Percentiles rank a stretch among this genome's conserved stretches.
phyloP scores from a whole-genome alignment of 2,329 filamentous ascomycete species.

The Rhinocladiella similis region DNA sequence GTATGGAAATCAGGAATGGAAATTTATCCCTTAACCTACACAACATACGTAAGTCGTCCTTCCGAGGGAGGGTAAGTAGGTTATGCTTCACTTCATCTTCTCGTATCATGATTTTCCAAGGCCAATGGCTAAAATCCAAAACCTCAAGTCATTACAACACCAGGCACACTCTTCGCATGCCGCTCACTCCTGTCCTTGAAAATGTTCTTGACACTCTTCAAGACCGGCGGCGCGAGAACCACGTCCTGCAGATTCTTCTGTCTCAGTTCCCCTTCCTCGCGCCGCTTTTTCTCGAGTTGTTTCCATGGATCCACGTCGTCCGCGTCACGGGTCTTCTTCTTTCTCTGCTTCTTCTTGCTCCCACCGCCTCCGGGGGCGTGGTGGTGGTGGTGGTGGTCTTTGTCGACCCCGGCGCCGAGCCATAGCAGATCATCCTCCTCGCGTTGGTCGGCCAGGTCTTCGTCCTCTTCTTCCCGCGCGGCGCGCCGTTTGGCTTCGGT shows the following conservation, averaged over 20 bases:
- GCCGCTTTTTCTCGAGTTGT: conserved; percentile 66
- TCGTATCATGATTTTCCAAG: no score
- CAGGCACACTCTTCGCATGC: not conserved
- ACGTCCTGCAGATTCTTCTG: conserved; percentile 49
- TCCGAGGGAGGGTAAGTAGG: no score
- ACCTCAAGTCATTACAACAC: not conserved
- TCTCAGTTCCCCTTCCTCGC: conserved; percentile 45
- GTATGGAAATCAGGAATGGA: no score
- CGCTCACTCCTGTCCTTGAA: conserved; percentile 21
- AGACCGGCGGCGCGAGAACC: conserved; percentile 68
- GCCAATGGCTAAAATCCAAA: not conserved
- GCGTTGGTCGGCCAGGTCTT: conserved; percentile 63
- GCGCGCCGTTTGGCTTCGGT: conserved; percentile 61
- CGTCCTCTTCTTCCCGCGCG: conserved; percentile 73
- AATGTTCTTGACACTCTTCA: conserved; percentile 47
- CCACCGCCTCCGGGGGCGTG: conserved; percentile 33
- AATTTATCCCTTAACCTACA: no score
- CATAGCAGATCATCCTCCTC: conserved; percentile 64
- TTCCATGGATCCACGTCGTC: conserved; percentile 77
- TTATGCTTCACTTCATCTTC: no score
- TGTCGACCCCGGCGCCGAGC: conserved; percentile 56
- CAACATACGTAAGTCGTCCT: no score
- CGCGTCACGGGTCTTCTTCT: conserved; percentile 35
- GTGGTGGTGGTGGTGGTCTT: not conserved
- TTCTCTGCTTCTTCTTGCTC: conserved; percentile 51